Base-by-base conservation (phyloP, 169 alveolate genomes). In the Plasmodium adleri region DNA sequence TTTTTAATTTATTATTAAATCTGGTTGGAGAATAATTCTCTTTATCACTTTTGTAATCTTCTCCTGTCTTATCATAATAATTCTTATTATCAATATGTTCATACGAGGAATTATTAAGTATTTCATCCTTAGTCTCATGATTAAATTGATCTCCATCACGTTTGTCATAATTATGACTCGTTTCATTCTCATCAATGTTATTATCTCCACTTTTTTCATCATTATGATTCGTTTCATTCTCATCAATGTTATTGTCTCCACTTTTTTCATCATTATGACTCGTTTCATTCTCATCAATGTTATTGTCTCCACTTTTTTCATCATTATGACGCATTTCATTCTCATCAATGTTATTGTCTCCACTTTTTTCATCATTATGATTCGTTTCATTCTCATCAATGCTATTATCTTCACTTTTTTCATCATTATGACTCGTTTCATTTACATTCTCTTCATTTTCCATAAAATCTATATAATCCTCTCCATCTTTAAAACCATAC, bases 401-500 rank as follows among this genome's bases (percentile, higher is more conserved):
- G 50, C 50, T 52, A 2, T 88, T 72, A 2, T 20, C 91, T 8
- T 13, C 52, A 54, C 54, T 52, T 47, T 39, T 80, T 2, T 39
- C 39, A 17, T 13, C 59, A 12, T 54, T 67, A 13, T 86, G 63
- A 1, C 4, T 70, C 24, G 56, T 39, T 56, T 67, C 72, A 22
- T 50, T 80, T 56, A n/a, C 85, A 15, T 50, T 15, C n/a, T 50
- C 74, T 45, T 73, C 71, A 49, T 20, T 20, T 26, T 63, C 74
- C 85, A 60, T 67, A 26, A 68, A 49, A 39, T 71, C 60, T 32
- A 66, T 43, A 72, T 67, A 64, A 73, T 63, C 64, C 56, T 58
- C 90, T 7, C 87, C 76, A 17, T 64, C 52, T 28, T 62, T 52
- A 28, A 63, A 54, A 22, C 66, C 74, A 26, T 70, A 50, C 4